Conservation (phyloP, 2,329 filamentous ascomycete genomes). For the Calonectria montana region DNA sequence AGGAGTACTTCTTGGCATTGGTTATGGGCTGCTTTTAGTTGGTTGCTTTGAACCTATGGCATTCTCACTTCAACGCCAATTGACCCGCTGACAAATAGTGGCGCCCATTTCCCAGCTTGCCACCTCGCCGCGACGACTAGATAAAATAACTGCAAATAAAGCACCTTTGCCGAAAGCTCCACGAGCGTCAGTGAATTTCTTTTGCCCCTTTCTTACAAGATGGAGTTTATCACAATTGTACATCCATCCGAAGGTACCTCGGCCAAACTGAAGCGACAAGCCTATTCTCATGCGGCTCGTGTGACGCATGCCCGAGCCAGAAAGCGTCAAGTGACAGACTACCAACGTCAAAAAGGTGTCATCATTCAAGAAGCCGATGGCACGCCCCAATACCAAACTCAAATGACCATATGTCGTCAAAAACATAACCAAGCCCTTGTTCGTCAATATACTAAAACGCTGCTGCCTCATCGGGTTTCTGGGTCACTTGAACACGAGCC, state of each 20-base stretch:
- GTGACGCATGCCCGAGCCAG: constrained; percentile 24
- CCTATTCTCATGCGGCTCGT: constrained; percentile 25
- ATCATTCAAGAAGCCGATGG: not conserved
- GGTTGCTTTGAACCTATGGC: not conserved
- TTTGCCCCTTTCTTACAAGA: not conserved
- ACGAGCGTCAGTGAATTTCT: not conserved
- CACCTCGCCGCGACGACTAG: not conserved
- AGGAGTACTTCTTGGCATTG: constrained; percentile 34
- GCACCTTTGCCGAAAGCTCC: not conserved
- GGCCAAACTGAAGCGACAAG: constrained; percentile 13
- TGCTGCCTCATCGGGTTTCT: not conserved
- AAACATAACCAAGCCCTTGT: not conserved
- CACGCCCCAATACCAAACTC: not conserved
- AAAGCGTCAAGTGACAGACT: constrained; percentile 2
- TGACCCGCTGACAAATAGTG: constrained; percentile 25
- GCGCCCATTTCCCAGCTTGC: not conserved
- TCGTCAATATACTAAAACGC: not conserved
- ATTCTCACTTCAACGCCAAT: not conserved
- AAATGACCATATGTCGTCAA: not conserved
- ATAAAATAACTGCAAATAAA: not conserved
- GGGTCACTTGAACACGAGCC: constrained; percentile 25
- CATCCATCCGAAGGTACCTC: constrained; percentile 8
- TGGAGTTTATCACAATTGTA: constrained; percentile 26
- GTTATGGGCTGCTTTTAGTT: not conserved
- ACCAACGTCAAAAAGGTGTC: not conserved